Evolutionary conservation across 2,329 filamentous ascomycete species (phyloP), one percentile per base, ranked within the genome.

Genomic region (Cytospora mali): DNA sequence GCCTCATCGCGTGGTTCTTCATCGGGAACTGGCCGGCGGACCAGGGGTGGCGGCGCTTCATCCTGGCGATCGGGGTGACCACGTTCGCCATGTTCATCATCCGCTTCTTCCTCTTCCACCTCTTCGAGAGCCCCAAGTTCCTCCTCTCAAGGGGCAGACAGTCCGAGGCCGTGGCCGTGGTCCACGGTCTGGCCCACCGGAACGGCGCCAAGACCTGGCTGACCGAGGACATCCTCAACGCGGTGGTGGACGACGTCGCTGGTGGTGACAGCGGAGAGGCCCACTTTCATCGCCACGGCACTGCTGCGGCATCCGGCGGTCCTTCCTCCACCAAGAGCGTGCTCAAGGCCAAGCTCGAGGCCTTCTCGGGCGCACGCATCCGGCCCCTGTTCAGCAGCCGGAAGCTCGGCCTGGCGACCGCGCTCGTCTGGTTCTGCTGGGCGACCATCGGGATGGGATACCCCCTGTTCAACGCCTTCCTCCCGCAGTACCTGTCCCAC

Each of bases 111-210:
- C 71, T 93, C 64, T 96, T 96, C 76, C 85, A 89, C 64, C 83
- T 96, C 14, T 91, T 90, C 72, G 92, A 96, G 72, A 95, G 92
- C 6, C 92, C 92, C 52, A 95, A 95, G 73, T 96, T 88, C 71
- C 80, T 96, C 27, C 84, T 96, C 11, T 89, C 88, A 23, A 82
- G 85, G n/a, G 90, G 91, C 39, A 85, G 90, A 7, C 89, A 96
- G 73, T 78, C 84, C 16, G 91, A 95, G 70, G 92, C 92, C 1
- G 90, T 96, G 1, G 88, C 87, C 3, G 90, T 92, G 1, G 85
- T 96, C 10, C 90, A 93, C 66, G 90, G 88, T 7, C 88, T 96
- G 63, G 92, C 92, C 1, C 82, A 84, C 71, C 84, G 87, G 70
- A 94, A 94, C 76, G 80, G 75, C 35, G 80, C 79, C 50, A 88